Base-by-base conservation (phyloP, 495 filamentous ascomycete genomes). In the Podospora conica region DNA sequence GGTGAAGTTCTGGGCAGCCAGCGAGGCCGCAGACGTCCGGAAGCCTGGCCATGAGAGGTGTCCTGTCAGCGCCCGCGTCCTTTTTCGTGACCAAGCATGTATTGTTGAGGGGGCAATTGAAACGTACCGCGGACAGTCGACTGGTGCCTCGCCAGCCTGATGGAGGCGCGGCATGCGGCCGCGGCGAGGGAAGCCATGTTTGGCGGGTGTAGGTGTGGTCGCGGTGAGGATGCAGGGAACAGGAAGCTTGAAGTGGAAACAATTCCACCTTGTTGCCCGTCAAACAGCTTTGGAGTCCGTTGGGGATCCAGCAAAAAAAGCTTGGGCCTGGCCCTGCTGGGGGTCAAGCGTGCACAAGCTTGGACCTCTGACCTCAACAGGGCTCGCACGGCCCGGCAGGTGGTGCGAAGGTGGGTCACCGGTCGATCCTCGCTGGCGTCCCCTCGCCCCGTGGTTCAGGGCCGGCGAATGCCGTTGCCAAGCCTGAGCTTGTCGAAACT, bases 1-100 rank as follows among this genome's bases (percentile, higher is more conserved):
- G 29, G 86, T 90, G 74, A 93, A 89, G 69, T 90, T 91, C 59
- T 89, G 86, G 15, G 90, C 91, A 20, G 87, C 90, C 66, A 86
- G 78, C 28, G 74, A 75, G 9, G 80, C 73, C n/a, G 83, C 76
- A 29, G 84, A 86, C 20, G 85, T 84, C 66, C 82, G 79, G 76
- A 90, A 90, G 60, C 83, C 90, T 93, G 63, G 27, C 27, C 1
- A 54, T 55, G 58, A 27, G 20, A 18, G 61, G 21, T 22, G 61
- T 57, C 27, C 23, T 31, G 29, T 55, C 56, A 24, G 33, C 58
- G 24, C 60, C 55, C 60, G 29, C 54, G 60, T 24, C 60, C 29
- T 28, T 57, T 68, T 62, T 62, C 25, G 29, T 68, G 22, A 54
- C 53, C 28, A 21, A 11, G 53, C 3, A 22, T 2, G 25, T 23